Base-by-base conservation (phyloP, 2,329 filamentous ascomycete species). In the Colletotrichum chlorophyti region DNA sequence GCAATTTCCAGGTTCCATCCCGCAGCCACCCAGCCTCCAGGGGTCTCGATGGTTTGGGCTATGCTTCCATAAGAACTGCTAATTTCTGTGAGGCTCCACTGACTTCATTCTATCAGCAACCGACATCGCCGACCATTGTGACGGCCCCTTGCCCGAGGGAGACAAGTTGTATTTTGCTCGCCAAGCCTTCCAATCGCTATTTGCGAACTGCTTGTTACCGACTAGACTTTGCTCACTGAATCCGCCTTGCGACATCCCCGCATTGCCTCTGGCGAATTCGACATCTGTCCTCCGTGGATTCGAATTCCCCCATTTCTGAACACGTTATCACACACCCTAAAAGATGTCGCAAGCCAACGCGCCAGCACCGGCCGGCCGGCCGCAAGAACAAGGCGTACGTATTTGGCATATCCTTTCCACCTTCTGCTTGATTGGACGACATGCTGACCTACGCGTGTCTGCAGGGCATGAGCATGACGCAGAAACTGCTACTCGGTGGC, bases 401-500 rank as follows among this genome's bases (percentile, higher is more conserved):
- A n/a, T n/a, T n/a, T n/a, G n/a, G n/a, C n/a, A n/a, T n/a, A 8
- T 9, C 15, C 21, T 34, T 14, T 32, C 31, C 21, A 15, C 31
- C 32, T 14, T 15, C 23, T 12, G 19, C n/a, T 37, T 19, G n/a
- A 12, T 5, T 48, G 37, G 47, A 32, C 34, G 15, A 17, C 4
- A 23, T 41, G 21, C 46, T 60, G 32, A 60, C 45, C n/a, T 15
- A 17, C n/a, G n/a, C 32, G 17, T 17, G 27, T 43, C 21, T 60
- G 14, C 32, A 75, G 72, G 69, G 69, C 26, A 66, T 82, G 55
- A 70, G 57, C 62, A 69, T 79, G 51, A 74, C 68, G 59, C 83
- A 80, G 31, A 62, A 63, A 63, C 72, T 86, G 27, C 66, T 80
- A 32, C 73, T 86, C 58, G 83, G 83, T 46, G 76, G 80, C 26